Base-by-base conservation (phyloP, 495 filamentous ascomycete species). In the Lasiosphaeriaceae sp. region DNA sequence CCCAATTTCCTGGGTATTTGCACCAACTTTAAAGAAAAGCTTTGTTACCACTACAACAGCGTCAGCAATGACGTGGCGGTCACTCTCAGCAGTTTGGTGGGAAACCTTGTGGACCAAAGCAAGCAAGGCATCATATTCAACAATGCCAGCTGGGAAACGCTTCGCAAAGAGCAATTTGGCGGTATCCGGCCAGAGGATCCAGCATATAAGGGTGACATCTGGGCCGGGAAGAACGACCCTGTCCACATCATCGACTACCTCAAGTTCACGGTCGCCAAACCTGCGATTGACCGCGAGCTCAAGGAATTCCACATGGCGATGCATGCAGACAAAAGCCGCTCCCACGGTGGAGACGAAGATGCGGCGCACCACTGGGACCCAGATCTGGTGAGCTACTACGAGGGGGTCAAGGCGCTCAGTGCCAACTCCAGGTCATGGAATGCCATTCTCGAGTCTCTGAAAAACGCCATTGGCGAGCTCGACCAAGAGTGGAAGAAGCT, bases 71-170 rank as follows among this genome's bases (percentile, higher is more conserved):
- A 70, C 0, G 59, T 65, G 2, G 84, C 88, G 1, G 76, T 86
- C 19, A 71, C 80, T 16, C 67, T 96, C 2, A 86, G 85, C 45
- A 80, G 78, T 22, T 77, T 97, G 0, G 83, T 96, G 9, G 88
- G 90, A 45, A 76, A 87, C 35, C 72, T 97, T 4, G 90, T 96
- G 5, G 93, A 97, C 63, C 82, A 86, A 14, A 78, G 83, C 14
- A 97, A 97, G 64, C 83, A 88, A 37, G 92, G 92, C 11, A 80
- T 85, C 49, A 71, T 74, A n/a, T 87, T 95, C 31, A 79, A 74
- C 19, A 74, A 83, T 11, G 66, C 75, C 0, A 77, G 80, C 23
- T 90, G 82, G 81, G 55, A 74, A 3, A 44, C 61, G 23, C 77
- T 85, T 31, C 75, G 75, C 16, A 74, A 75, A 56, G 73, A 67